Base-by-base conservation (phyloP, 2,329 filamentous ascomycete species). In the Incumbomyces lentus region DNA sequence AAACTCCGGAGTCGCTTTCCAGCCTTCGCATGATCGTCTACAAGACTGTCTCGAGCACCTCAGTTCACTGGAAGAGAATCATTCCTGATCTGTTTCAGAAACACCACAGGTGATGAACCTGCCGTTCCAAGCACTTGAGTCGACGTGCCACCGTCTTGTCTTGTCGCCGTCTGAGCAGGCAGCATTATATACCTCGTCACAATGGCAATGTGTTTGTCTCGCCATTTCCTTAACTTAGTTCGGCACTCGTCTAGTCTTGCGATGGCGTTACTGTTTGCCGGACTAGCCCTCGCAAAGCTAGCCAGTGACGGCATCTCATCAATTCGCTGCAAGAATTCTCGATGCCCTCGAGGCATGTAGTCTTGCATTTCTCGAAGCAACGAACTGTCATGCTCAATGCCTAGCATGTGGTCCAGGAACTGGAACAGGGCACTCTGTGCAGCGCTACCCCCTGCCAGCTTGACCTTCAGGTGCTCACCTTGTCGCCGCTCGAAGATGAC, bases 371-470 rank as follows among this genome's bases (percentile, higher is more conserved):
- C 41, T 38, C 45, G 22, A 16, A 51, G 32, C 32, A 48, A 33
- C 26, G 40, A 40, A 18, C 34, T 36, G 22, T 41, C 46, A 34
- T 51, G 49, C n/a, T 33, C 37, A 22, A 51, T 35, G 16, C 49
- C 49, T 22, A 51, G 40, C 22, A 51, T 26, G 34, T 47, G 46
- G 30, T 51, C 49, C 12, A 49, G 42, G 36, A 51, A 46, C 22
- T 46, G 49, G 31, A 51, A 49, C n/a, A 51, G 22, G 8, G 49
- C n/a, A 14, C 42, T 46, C 29, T 51, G 49, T 33, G 22, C 47
- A n/a, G 46, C 47, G 16, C 42, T 49, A n/a, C 40, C 49, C 12
- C 49, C 49, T 10, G 36, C 47, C 29, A 42, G 44, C 22, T 43
- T 40, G 6, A 45, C 34, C n/a, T 18, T n/a, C 8, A 46, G 22